These are phyloP conservation scores for Macrophomina phaseolina DNA, from an alignment of 2,329 filamentous ascomycete species.

Conservation along the genomic window DNA sequence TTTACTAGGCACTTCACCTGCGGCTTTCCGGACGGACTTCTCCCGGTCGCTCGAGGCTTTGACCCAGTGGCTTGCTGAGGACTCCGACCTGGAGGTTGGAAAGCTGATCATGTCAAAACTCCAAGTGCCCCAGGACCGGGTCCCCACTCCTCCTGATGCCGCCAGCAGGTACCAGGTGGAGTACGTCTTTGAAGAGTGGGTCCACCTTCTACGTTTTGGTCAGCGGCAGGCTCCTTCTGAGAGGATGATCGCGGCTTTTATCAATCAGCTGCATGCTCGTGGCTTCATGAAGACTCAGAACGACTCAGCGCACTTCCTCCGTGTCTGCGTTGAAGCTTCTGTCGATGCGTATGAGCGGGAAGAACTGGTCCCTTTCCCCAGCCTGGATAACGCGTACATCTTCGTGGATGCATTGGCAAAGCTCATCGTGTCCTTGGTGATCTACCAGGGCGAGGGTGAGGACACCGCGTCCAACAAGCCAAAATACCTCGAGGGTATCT, in stretches of 20 bases:
- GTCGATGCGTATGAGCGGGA: constrained; percentile 79
- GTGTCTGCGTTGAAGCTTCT: constrained; percentile 79
- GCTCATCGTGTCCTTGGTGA: constrained; percentile 76
- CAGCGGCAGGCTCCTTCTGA: constrained; percentile 73
- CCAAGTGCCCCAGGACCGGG: constrained; percentile 57
- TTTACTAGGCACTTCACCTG: constrained; percentile 76
- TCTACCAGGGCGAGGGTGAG: constrained; percentile 67
- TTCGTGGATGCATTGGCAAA: constrained; percentile 82
- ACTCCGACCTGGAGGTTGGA: constrained; percentile 68
- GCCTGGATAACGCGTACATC: constrained; percentile 64
- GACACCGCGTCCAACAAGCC: constrained; percentile 68
- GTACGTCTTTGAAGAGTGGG: constrained; percentile 96
- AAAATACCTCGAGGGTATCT: constrained; percentile 75
- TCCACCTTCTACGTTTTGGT: constrained; percentile 65
- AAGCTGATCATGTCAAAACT: constrained; percentile 74
- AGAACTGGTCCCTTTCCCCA: constrained; percentile 63
- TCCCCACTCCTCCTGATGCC: constrained; percentile 61
- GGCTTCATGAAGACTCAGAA: constrained; percentile 76
- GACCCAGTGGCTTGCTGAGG: constrained; percentile 79
- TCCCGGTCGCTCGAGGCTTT: constrained; percentile 80
- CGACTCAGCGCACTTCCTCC: constrained; percentile 79
- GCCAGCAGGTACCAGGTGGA: constrained; percentile 82
- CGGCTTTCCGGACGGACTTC: constrained; percentile 84
- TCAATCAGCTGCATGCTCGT: constrained; percentile 79
- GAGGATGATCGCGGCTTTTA: constrained; percentile 74